These are phyloP conservation scores for Saccharomycopsis synnaedendra DNA, from an alignment of 805 yeast species.

Conservation along the genomic window DNA sequence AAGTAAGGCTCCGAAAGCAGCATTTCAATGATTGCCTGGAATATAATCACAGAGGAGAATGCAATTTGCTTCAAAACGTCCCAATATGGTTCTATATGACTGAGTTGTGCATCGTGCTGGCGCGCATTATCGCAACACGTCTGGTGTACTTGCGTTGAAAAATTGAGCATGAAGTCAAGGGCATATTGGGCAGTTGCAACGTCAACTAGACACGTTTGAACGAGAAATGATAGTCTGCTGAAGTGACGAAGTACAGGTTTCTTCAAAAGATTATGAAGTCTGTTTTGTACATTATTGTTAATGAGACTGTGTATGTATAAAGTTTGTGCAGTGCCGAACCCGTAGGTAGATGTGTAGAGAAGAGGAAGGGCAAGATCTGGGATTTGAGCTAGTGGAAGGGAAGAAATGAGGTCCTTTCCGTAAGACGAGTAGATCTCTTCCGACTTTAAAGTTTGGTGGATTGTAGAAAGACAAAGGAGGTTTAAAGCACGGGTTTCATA, in stretches of 20 bases:
- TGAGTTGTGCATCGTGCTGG: neutral
- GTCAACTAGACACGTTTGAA: neutral
- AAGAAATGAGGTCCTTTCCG: no score
- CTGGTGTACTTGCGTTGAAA: neutral
- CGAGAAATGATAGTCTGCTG: constrained; percentile 7
- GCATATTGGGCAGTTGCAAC: neutral
- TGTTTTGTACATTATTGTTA: neutral
- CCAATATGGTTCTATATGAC: neutral
- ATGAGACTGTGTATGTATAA: no score
- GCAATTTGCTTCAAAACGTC: constrained; percentile 10
- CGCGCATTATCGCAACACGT: neutral
- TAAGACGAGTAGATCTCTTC: no score
- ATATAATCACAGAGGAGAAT: constrained; percentile 12
- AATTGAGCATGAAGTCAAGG: neutral
- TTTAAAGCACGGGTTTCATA: neutral
- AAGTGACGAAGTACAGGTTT: constrained; percentile 6
- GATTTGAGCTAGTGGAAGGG: no score
- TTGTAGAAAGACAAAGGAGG: neutral
- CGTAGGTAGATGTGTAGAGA: constrained; percentile 3
- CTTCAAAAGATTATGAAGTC: neutral
- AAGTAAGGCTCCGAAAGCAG: neutral
- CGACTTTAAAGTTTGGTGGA: no score
- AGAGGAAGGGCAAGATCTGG: constrained; percentile 2
- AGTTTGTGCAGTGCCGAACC: neutral
- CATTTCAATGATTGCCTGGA: constrained; percentile 17